Conservation (phyloP, 2,329 filamentous ascomycete species). For the Aspergillus sp. region DNA sequence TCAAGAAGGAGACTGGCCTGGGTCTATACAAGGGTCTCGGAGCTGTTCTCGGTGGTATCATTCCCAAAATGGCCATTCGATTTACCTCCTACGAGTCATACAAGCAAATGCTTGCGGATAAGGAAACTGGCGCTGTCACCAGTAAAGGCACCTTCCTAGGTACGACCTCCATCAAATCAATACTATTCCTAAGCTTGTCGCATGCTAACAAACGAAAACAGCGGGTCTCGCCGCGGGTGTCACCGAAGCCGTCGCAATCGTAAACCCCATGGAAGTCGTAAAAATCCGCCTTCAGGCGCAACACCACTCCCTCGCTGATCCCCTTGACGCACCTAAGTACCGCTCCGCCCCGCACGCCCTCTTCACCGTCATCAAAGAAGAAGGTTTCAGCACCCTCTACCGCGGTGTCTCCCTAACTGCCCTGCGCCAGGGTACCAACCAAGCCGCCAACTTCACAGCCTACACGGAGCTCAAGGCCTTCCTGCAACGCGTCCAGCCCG, state of each 20-base stretch:
- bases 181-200: too few relatives aligned
- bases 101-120: slow-evolving; percentile 76
- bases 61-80: slow-evolving; percentile 98
- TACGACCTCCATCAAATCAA: slow-evolving; percentile 37
- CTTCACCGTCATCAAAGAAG: slow-evolving; percentile 89
- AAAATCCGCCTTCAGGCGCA: slow-evolving; percentile 98
- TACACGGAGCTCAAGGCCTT: slow-evolving; percentile 89
- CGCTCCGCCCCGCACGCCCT: slow-evolving; percentile 81
- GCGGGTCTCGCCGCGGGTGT: slow-evolving; percentile 90
- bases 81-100: slow-evolving; percentile 98
- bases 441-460: slow-evolving; percentile 98
- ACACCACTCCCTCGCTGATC: slow-evolving; percentile 96
- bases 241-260: slow-evolving; percentile 92
- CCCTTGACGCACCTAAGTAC: slow-evolving; percentile 94
- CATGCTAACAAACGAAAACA: slow-evolving; percentile 27
- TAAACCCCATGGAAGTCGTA: slow-evolving; percentile 98
- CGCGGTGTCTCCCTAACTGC: slow-evolving; percentile 92
- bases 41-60: slow-evolving; percentile 90
- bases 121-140: slow-evolving; percentile 65
- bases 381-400: slow-evolving; percentile 84
- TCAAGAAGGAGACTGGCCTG: slow-evolving; percentile 84
- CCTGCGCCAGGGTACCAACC: slow-evolving; percentile 90
- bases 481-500: slow-evolving; percentile 70
- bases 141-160: slow-evolving; percentile 71
- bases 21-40: slow-evolving; percentile 98